These are phyloP conservation scores for Daldinia sp. DNA, from an alignment of 2,329 filamentous ascomycete genomes.

Conservation along the genomic window DNA sequence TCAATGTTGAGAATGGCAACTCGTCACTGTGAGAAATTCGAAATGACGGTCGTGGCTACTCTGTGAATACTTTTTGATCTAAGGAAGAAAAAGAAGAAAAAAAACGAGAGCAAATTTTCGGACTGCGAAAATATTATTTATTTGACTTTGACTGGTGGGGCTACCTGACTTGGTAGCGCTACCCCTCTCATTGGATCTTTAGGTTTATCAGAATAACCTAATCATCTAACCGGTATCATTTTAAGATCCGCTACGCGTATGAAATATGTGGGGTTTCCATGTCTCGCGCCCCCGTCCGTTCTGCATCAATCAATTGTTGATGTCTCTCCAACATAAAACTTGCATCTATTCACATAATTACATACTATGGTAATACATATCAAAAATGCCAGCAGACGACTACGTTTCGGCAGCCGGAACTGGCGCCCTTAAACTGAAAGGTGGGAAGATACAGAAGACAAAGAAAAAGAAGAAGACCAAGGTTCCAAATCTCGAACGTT, in stretches of 20 bases:
- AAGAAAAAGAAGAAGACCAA: slow-evolving; percentile 71
- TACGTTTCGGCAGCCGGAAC: slow-evolving; percentile 74
- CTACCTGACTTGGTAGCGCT: not conserved
- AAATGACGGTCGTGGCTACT: slow-evolving; percentile 74
- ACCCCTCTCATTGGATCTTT: not conserved
- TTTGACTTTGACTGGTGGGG: not conserved
- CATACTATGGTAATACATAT: not conserved
- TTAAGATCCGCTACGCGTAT: too few relatives aligned
- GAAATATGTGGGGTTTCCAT: not conserved
- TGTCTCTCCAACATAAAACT: slow-evolving; percentile 3
- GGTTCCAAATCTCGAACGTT: slow-evolving; percentile 59
- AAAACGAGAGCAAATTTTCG: slow-evolving; percentile 47
- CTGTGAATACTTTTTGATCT: slow-evolving; percentile 73
- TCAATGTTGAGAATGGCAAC: slow-evolving; percentile 67
- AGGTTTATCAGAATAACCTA: not conserved
- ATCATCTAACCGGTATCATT: too few relatives aligned
- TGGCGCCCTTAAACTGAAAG: slow-evolving; percentile 88
- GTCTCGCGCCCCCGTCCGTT: not conserved
- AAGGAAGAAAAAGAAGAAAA: slow-evolving; percentile 60
- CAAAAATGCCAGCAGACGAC: slow-evolving; percentile 77
- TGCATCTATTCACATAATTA: not conserved
- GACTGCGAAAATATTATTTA: slow-evolving; percentile 5
- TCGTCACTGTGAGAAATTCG: slow-evolving; percentile 67
- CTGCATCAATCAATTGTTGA: not conserved
- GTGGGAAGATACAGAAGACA: slow-evolving; percentile 72